Percentiles rank a stretch among this genome's conserved stretches.
phyloP scores from a whole-genome alignment of 352 stramenopile genomes.

The Phytophthora sp. region DNA sequence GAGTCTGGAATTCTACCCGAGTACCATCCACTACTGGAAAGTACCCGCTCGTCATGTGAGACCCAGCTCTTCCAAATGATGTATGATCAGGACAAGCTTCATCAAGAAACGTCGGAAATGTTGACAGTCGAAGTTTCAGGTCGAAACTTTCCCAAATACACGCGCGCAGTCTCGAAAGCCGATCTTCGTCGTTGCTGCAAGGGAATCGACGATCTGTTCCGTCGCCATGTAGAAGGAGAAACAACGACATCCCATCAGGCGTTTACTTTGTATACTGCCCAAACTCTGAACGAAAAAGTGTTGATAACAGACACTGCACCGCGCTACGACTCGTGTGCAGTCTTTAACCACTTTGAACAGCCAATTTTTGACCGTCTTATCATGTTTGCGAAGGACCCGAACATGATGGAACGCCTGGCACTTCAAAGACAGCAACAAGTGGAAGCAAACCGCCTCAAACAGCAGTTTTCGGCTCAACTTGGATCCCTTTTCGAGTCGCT shows the following conservation, averaged over 20 bases:
- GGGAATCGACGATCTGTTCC: slow-evolving; percentile 62
- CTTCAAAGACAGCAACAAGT: slow-evolving; percentile 59
- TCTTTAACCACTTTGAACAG: slow-evolving; percentile 77
- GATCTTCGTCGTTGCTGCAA: slow-evolving; percentile 60
- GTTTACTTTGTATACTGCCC: slow-evolving; percentile 52
- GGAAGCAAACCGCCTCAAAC: slow-evolving; percentile 59
- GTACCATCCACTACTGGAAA: slow-evolving; percentile 58
- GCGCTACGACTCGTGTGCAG: slow-evolving; percentile 59
- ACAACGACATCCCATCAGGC: slow-evolving; percentile 48
- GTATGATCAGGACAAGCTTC: slow-evolving; percentile 68
- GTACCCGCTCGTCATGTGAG: slow-evolving; percentile 60
- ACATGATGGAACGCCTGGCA: slow-evolving; percentile 57
- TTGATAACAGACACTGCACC: slow-evolving; percentile 64
- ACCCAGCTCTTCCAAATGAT: slow-evolving; percentile 67
- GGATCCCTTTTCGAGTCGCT: slow-evolving; percentile 57
- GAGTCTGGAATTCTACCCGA: slow-evolving; percentile 46
- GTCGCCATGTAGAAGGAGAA: slow-evolving; percentile 25
- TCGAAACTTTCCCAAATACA: slow-evolving; percentile 71
- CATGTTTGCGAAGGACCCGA: slow-evolving; percentile 69
- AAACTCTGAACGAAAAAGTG: slow-evolving; percentile 54
- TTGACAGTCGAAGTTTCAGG: slow-evolving; percentile 62
- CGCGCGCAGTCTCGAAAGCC: slow-evolving; percentile 50
- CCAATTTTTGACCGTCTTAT: slow-evolving; percentile 72
- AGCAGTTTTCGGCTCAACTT: slow-evolving; percentile 52
- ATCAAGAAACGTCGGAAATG: slow-evolving; percentile 50